Percentiles rank a stretch among this genome's conserved stretches.
Conservation (phyloP, 1,139 yeast species). For the Suzukiozyma palmioleophila region DNA sequence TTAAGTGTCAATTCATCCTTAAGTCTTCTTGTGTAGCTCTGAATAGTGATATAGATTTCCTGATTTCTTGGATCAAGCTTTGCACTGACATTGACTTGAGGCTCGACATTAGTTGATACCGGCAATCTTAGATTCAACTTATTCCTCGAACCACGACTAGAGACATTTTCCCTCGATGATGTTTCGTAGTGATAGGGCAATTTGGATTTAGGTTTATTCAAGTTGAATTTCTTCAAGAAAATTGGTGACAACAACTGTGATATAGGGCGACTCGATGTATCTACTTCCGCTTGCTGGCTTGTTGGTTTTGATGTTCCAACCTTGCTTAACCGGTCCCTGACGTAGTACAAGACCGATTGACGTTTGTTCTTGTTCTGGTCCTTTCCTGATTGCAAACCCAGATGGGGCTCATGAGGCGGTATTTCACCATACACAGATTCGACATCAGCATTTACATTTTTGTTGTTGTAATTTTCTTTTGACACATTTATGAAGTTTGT, state of each 20-base stretch:
- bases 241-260: constrained; percentile 26
- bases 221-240: constrained; percentile 31
- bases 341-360: constrained; percentile 11
- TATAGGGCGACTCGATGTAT: constrained; percentile 4
- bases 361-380: constrained; percentile 2
- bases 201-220: constrained; percentile 12
- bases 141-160: constrained; percentile 1
- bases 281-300: neutral
- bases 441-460: neutral
- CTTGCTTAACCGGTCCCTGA: constrained; percentile 18
- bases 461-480: neutral
- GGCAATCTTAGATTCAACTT: constrained; percentile 7
- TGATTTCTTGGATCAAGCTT: constrained; percentile 6
- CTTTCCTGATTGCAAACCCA: too few relatives aligned
- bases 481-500: neutral
- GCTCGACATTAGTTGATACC: neutral
- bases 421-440: too few relatives aligned
- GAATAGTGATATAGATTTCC: constrained; percentile 18
- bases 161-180: too few relatives aligned
- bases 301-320: constrained; percentile 4
- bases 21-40: constrained; percentile 23
- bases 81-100: neutral
- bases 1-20: constrained; percentile 32
- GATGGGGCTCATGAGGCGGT: too few relatives aligned
- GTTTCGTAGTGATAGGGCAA: neutral